phyloP scores from a whole-genome alignment of 768 basidiomycete genomes.

The Boletus barrowsii region DNA sequence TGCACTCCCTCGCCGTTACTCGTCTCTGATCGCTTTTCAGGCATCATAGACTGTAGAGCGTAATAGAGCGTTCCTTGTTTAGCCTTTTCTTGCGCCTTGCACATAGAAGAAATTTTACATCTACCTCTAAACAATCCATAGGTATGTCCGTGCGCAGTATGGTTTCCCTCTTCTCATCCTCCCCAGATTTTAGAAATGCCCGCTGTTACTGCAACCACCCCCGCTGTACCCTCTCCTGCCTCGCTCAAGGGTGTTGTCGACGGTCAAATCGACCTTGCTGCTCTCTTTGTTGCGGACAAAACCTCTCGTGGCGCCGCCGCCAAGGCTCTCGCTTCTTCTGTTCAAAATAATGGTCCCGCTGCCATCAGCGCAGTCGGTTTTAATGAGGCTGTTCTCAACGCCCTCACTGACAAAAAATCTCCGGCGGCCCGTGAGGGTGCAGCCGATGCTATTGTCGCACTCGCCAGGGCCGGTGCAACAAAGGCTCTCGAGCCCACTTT shows the following conservation, averaged over 20 bases:
- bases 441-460: constrained; percentile 60
- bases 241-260: constrained; percentile 70
- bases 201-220: constrained; percentile 65
- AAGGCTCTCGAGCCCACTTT: constrained; percentile 87
- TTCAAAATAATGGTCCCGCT: constrained; percentile 81
- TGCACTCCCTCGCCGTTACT: background rate
- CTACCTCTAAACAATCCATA: constrained; percentile 36
- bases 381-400: constrained; percentile 72
- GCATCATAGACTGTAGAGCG: constrained; percentile 41
- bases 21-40: constrained; percentile 21
- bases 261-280: constrained; percentile 65
- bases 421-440: constrained; percentile 90
- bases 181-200: constrained; percentile 69
- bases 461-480: constrained; percentile 68
- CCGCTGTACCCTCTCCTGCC: constrained; percentile 57
- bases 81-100: constrained; percentile 43
- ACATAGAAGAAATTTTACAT: constrained; percentile 35
- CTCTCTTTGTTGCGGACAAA: constrained; percentile 86
- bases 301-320: constrained; percentile 71
- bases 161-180: background rate
- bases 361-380: constrained; percentile 71
- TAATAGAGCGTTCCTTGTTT: constrained; percentile 66
- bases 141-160: constrained; percentile 34
- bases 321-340: constrained; percentile 63
- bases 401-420: constrained; percentile 93